Evolutionary conservation across 371 early-diverging fungal genomes (phyloP), one percentile per base, ranked within the genome.

Genomic region (Cokeromyces recurvatus): DNA sequence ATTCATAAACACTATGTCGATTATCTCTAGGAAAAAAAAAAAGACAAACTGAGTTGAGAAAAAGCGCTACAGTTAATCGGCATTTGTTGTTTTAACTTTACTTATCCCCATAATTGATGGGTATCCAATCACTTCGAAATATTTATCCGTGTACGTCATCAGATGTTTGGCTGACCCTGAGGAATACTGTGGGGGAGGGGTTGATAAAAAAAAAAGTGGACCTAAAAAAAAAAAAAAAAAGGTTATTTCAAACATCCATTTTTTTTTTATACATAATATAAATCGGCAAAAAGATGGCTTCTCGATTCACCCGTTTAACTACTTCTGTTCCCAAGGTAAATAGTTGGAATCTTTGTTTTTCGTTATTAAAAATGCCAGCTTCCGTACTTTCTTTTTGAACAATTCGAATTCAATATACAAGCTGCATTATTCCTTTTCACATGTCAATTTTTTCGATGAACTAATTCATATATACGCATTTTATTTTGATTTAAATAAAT

Each of bases 241-340:
- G 34, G 41, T 47, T 38, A 38, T 37, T n/a, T 29, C 49, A 31
- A 48, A 23, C 32, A 48, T 16, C 40, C 24, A 41, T 32, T 48
- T 35, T 48, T 48, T 48, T 41, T 40, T 39, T 41, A 31, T 48
- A 48, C 21, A 48, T 27, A 25, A 38, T 41, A 32, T 29, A 40
- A 40, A 48, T 48, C 42, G n/a, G n/a, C n/a, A n/a, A 17, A 29
- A 57, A 35, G 51, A 71, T 71, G 71, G 71, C 74, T 57, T 73
- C 70, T 55, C 55, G 70, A 45, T 66, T 74, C 61, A 63, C 62
- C 45, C 71, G 71, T 53, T 64, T 71, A 58, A 57, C 70, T 49
- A 66, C 68, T 51, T 57, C 57, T 46, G 63, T 55, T 49, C 71
- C 71, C 55, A 62, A 74, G 70, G 70, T 69, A 69, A 55, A 32